Base-by-base conservation (phyloP, 169 alveolate genomes). In the Cryptosporidium xiaoi region DNA sequence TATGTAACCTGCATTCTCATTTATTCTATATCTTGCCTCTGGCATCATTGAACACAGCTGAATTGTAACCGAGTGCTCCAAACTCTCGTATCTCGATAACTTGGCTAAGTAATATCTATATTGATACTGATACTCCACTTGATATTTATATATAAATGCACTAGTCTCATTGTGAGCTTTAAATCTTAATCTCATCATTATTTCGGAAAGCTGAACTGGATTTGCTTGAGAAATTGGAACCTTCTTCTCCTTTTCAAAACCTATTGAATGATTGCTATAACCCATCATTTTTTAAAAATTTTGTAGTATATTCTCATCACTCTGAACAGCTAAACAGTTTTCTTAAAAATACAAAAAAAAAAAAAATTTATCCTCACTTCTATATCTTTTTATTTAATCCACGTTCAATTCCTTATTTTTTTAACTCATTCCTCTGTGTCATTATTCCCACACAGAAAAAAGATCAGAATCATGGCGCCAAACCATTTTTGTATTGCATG, bases 181-280 rank as follows among this genome's bases (percentile, higher is more conserved):
- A n/a, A 58, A 60, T 40, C 87, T 65, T 24, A 77, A 18, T 6
- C 24, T 77, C 46, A 48, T 16, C 20, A 44, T n/a, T 46, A 77
- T 77, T 27, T 44, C 20, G 3, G 87, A 56, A 44, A 77, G 71
- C 34, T 77, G 55, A 48, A 77, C 64, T n/a, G 87, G 87, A 16
- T 56, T 77, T 60, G 87, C 87, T 60, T 77, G 87, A 24, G 87
- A 77, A 16, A 77, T 40, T 10, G 64, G 27, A 2, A 44, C 71
- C 44, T 29, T 77, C 31, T 60, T 56, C 33, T 16, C 62, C 12
- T 58, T 48, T 5, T 24, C 48, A 16, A 77, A 36, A 31, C 69
- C 87, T 7, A 60, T 0, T 10, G 87, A 77, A 34, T 55, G 62
- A 6, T 71, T 71, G 16, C 77, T 60, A 60, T 77, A 77, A 3